These are phyloP conservation scores for Neurospora sp. DNA, from an alignment of 495 filamentous ascomycete genomes.

Conservation along the genomic window DNA sequence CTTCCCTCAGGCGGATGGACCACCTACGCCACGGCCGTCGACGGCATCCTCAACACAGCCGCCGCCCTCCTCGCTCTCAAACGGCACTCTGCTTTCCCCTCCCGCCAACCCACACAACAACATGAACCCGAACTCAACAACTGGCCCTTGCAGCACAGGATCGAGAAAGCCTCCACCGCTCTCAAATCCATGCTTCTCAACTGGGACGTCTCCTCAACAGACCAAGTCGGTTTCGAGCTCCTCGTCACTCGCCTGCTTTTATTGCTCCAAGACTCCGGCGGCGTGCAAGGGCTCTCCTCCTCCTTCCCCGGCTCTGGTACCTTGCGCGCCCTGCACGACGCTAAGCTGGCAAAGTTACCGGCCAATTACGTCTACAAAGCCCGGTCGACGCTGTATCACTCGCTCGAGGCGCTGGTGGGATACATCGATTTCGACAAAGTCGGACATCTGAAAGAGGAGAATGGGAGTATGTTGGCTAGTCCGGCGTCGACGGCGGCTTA, in stretches of 20 bases:
- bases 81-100: no score
- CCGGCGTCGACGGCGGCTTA: background rate
- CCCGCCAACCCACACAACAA: no score
- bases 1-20: background rate
- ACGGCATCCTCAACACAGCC: background rate
- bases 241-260: background rate
- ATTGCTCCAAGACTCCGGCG: background rate
- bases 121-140: background rate
- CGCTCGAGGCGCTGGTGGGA: background rate
- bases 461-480: background rate
- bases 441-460: background rate
- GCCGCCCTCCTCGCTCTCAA: background rate
- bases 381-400: background rate
- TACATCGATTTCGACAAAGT: background rate
- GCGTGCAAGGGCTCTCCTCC: background rate
- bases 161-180: accelerated
- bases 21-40: background rate
- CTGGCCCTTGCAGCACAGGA: background rate
- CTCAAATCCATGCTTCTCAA: background rate
- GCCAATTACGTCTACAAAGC: background rate
- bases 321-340: background rate
- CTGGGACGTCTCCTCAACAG: background rate
- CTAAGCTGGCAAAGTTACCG: background rate
- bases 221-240: background rate
- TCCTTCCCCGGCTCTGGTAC: background rate